Conservation (phyloP, 164 flowering plant species). For the Sextonia rubra region DNA sequence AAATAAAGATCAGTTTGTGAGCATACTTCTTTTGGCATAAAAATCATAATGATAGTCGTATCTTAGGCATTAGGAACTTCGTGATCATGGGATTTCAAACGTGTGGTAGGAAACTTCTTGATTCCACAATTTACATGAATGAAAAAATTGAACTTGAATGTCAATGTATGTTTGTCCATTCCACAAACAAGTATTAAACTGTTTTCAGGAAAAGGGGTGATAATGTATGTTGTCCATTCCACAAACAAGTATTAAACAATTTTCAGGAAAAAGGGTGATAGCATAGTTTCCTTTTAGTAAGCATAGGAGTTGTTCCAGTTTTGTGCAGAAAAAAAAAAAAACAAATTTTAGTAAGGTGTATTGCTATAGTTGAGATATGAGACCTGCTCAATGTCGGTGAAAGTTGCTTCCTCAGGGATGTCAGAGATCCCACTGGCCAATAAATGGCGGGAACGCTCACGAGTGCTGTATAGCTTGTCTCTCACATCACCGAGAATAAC, state of each 20-base stretch:
- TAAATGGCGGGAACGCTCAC: conserved; percentile 85
- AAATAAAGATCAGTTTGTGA: neutral
- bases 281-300: neutral
- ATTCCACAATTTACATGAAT: neutral
- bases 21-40: neutral
- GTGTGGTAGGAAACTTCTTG: neutral
- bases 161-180: neutral
- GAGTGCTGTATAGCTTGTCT: conserved; percentile 83
- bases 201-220: neutral
- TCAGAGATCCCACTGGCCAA: conserved; percentile 66
- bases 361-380: neutral
- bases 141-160: neutral
- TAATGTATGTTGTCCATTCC: neutral
- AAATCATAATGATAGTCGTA: no score
- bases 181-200: neutral
- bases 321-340: no score
- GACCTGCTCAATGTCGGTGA: conserved; percentile 86
- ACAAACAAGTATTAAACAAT: neutral
- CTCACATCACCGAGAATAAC: conserved; percentile 94
- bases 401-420: conserved; percentile 80
- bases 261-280: neutral
- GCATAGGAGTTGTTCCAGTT: neutral
- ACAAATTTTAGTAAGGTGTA: neutral
- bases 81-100: neutral
- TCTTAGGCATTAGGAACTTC: neutral